Evolutionary conservation across 371 early-diverging fungal genomes (phyloP).

Genomic region (Mortierella sp.): DNA sequence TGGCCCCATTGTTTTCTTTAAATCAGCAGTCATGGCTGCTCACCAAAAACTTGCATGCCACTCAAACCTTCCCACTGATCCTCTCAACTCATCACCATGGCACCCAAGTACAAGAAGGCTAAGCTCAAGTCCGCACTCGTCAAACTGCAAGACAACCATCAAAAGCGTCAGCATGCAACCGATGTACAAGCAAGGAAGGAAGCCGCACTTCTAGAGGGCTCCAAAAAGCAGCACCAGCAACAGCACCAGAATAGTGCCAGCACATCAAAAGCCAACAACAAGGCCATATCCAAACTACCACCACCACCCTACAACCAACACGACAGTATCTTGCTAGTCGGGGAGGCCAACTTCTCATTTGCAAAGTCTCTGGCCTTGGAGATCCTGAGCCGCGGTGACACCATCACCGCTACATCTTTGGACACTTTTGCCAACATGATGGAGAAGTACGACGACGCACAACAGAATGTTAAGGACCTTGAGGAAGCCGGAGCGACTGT

Average conservation of each 20-base stretch:
- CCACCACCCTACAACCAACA: constrained; percentile 57
- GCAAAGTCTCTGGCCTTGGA: constrained; percentile 72
- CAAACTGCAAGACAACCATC: constrained; percentile 44
- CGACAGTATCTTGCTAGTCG: constrained; percentile 73
- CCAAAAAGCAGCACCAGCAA: constrained; percentile 40
- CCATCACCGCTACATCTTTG: constrained; percentile 80
- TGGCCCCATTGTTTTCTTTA: too few relatives aligned
- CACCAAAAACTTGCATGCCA: neutral
- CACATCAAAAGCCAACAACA: constrained; percentile 32
- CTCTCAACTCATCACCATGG: constrained; percentile 18
- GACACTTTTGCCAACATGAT: constrained; percentile 75
- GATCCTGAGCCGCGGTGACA: constrained; percentile 61
- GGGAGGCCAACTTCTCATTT: constrained; percentile 93
- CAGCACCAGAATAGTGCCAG: constrained; percentile 5
- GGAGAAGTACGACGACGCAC: constrained; percentile 83
- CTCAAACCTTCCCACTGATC: neutral
- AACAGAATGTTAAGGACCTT: constrained; percentile 71
- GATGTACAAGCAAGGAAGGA: constrained; percentile 37
- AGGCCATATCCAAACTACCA: constrained; percentile 35
- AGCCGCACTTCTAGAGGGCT: constrained; percentile 25
- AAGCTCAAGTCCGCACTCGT: constrained; percentile 43
- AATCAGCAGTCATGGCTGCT: neutral
- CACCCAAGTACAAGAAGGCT: constrained; percentile 47
- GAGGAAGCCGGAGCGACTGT: constrained; percentile 71
- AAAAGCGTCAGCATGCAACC: constrained; percentile 49